Evolutionary conservation across 2,329 filamentous ascomycete species (phyloP).

Genomic region (Geosmithia morbida): DNA sequence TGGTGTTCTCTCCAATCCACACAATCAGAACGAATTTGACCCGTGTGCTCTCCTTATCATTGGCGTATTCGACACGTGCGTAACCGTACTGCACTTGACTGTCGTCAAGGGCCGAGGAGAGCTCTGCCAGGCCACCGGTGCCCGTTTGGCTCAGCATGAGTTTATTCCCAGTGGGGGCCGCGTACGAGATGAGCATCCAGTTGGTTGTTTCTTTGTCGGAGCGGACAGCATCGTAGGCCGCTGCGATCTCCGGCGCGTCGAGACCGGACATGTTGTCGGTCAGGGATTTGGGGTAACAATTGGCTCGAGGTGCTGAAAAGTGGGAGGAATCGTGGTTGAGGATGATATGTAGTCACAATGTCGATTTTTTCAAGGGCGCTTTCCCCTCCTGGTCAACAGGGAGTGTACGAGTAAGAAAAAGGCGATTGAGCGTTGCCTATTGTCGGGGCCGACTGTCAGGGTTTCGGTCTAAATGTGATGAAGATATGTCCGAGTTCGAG

Average conservation of each 20-base stretch:
- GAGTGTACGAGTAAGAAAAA: too few relatives aligned
- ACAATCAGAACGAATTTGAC: conserved; percentile 55
- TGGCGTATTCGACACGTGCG: conserved; percentile 52
- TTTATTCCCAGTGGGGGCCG: conserved; percentile 37
- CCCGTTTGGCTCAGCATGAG: conserved; percentile 43
- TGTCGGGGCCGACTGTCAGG: too few relatives aligned
- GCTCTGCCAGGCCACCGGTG: conserved; percentile 43
- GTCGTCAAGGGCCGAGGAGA: conserved; percentile 40
- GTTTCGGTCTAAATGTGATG: too few relatives aligned
- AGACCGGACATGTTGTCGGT: conserved; percentile 27
- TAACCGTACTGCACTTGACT: conserved; percentile 52
- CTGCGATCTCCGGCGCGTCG: conserved; percentile 38
- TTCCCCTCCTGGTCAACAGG: too few relatives aligned
- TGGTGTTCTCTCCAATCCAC: conserved; percentile 52
- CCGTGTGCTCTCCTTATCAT: conserved; percentile 53
- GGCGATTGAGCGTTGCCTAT: too few relatives aligned
- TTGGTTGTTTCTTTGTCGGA: conserved; percentile 46
- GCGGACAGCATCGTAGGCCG: conserved; percentile 47
- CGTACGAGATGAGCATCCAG: conserved; percentile 54
- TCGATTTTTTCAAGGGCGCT: too few relatives aligned
- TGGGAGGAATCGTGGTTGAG: too few relatives aligned
- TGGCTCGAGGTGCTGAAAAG: too few relatives aligned
- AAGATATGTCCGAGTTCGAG: too few relatives aligned
- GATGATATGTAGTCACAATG: too few relatives aligned
- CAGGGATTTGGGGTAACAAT: not conserved